Conservation (phyloP, 2,329 filamentous ascomycete genomes). For the Xylaria sp. region DNA sequence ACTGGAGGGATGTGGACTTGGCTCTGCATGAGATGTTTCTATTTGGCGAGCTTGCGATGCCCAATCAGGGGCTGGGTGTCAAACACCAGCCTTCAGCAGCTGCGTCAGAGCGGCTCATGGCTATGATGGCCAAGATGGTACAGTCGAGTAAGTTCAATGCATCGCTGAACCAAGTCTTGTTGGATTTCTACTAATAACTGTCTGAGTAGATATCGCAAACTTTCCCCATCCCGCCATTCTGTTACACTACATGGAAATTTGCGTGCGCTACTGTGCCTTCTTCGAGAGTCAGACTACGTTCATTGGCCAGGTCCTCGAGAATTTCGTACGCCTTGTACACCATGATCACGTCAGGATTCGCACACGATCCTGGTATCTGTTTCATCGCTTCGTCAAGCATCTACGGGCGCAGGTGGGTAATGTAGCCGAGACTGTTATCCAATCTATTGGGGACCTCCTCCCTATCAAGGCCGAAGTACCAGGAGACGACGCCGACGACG, state of each 20-base stretch:
- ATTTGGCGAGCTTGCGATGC: constrained; percentile 92
- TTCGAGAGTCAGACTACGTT: constrained; percentile 83
- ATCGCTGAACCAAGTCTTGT: constrained; percentile 2
- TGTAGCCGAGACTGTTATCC: constrained; percentile 87
- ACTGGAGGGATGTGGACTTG: constrained; percentile 94
- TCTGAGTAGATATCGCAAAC: constrained; percentile 69
- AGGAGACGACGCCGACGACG: constrained; percentile 77
- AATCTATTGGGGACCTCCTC: constrained; percentile 84
- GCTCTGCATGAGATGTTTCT: constrained; percentile 94
- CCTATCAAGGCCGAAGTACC: constrained; percentile 89
- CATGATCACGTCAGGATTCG: constrained; percentile 86
- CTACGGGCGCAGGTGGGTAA: constrained; percentile 82
- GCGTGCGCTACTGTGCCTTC: constrained; percentile 88
- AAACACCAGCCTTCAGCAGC: constrained; percentile 81
- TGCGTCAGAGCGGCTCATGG: constrained; percentile 79
- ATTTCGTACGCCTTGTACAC: constrained; percentile 88
- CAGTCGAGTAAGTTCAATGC: constrained; percentile 72
- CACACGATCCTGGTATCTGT: constrained; percentile 94
- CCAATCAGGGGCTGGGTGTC: constrained; percentile 80
- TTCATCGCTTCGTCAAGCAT: constrained; percentile 89
- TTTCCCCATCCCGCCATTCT: constrained; percentile 91
- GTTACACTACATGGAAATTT: constrained; percentile 98
- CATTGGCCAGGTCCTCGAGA: constrained; percentile 85
- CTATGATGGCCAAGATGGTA: constrained; percentile 96
- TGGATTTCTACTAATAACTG: constrained; percentile 28